These are phyloP conservation scores for Trichoderma sp. DNA, from an alignment of 2,329 filamentous ascomycete genomes.

Conservation along the genomic window DNA sequence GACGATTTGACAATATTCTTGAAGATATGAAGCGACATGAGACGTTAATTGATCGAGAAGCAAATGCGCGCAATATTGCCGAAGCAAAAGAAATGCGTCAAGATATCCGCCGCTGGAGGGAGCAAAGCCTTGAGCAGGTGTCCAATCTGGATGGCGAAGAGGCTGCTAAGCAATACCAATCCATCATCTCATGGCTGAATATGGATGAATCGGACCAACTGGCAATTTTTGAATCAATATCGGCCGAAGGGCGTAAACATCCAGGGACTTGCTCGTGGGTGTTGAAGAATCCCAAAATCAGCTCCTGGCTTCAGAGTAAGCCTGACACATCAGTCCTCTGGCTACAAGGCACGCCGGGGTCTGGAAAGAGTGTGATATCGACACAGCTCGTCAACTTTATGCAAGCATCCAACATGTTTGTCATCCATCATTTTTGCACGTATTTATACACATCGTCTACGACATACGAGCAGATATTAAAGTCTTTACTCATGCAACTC, in stretches of 20 bases:
- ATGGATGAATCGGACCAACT: neutral
- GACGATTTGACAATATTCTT: neutral
- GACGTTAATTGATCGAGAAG: neutral
- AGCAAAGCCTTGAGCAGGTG: constrained; percentile 53
- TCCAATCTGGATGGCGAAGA: neutral
- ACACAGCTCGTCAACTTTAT: neutral
- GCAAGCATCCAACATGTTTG: neutral
- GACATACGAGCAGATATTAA: neutral
- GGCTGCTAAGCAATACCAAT: neutral
- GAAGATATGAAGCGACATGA: neutral
- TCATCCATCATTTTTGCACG: neutral
- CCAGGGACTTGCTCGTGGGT: neutral
- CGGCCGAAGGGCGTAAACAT: neutral
- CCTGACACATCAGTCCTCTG: neutral
- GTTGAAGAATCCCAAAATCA: neutral
- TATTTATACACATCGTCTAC: neutral
- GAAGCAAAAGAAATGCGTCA: neutral
- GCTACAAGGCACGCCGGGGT: neutral
- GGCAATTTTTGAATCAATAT: neutral
- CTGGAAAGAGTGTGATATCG: neutral
- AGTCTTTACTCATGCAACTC: neutral
- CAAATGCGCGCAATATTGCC: neutral
- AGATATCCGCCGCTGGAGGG: constrained; percentile 38
- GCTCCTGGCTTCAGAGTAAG: neutral
- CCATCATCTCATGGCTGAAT: neutral